These are phyloP conservation scores for Metschnikowia chrysomelidarum DNA, from an alignment of 805 yeast species.

Conservation along the genomic window DNA sequence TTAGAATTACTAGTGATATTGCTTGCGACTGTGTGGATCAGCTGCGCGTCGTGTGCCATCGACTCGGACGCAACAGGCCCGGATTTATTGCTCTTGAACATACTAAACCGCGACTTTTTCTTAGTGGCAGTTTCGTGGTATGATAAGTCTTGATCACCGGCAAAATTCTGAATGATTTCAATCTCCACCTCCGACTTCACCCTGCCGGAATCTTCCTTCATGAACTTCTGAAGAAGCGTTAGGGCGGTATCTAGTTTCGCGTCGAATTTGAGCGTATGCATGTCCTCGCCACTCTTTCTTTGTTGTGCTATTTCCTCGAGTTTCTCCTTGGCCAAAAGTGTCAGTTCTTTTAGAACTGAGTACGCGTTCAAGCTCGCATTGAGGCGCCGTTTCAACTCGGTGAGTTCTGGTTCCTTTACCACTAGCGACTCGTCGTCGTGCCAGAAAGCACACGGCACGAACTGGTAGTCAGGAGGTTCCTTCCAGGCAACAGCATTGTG, in stretches of 20 bases:
- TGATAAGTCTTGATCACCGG: constrained; percentile 70
- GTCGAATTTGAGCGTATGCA: constrained; percentile 51
- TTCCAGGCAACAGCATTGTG: constrained; percentile 77
- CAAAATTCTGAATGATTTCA: constrained; percentile 84
- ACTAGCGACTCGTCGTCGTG: constrained; percentile 87
- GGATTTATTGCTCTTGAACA: constrained; percentile 38
- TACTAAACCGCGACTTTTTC: constrained; percentile 58
- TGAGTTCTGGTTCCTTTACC: constrained; percentile 54
- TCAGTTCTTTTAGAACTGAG: constrained; percentile 37
- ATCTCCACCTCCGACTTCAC: constrained; percentile 82
- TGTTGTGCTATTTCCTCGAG: constrained; percentile 43
- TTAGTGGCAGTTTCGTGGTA: constrained; percentile 49
- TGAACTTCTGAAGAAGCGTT: constrained; percentile 55
- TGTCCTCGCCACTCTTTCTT: constrained; percentile 32
- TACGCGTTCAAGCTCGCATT: constrained; percentile 40
- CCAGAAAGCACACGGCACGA: constrained; percentile 91
- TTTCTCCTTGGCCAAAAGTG: constrained; percentile 50
- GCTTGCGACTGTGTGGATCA: constrained; percentile 35
- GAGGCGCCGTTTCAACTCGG: constrained; percentile 52
- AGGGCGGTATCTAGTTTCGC: constrained; percentile 53
- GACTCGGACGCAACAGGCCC: constrained; percentile 10
- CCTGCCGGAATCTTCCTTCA: constrained; percentile 69
- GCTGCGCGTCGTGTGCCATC: constrained; percentile 25
- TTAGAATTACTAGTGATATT: constrained; percentile 28
- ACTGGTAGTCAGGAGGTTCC: constrained; percentile 83